These are phyloP conservation scores for Durusdinium trenchii DNA, from an alignment of 73 alveolate species.

Conservation along the genomic window DNA sequence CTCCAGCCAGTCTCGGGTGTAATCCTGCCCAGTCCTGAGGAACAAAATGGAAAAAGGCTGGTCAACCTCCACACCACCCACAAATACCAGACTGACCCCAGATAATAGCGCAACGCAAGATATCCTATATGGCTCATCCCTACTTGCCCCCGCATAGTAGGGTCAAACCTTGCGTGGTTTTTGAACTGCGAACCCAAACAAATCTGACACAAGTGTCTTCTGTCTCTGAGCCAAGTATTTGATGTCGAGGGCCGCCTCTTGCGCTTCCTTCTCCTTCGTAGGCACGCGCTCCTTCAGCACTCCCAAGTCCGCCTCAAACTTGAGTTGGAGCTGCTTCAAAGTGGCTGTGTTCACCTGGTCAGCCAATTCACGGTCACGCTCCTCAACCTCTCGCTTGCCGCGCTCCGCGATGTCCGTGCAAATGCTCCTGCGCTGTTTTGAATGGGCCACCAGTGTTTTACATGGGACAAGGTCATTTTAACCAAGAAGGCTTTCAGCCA, in stretches of 20 bases:
- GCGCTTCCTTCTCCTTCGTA: neutral
- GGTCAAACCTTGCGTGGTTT: neutral
- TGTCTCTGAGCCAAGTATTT: neutral
- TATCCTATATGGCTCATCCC: too few relatives aligned
- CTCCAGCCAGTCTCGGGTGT: neutral
- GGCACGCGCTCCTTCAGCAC: neutral
- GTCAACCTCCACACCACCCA: neutral
- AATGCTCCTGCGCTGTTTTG: neutral
- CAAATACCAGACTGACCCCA: neutral
- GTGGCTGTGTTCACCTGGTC: neutral
- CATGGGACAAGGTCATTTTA: too few relatives aligned
- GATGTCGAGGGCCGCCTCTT: neutral
- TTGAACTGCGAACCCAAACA: neutral
- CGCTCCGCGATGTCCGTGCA: neutral
- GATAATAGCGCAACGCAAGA: too few relatives aligned
- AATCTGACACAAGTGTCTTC: neutral
- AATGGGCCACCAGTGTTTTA: neutral
- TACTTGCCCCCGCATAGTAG: neutral
- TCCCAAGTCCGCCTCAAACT: neutral
- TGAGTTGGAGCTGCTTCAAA: neutral
- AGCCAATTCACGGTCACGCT: neutral
- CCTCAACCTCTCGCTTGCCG: neutral
- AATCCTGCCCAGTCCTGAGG: slow-evolving; percentile 23
- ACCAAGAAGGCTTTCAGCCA: neutral
- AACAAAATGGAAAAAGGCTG: neutral